Evolutionary conservation across 163 green algal genomes (phyloP), one percentile per base, ranked within the genome.

Genomic region (Picocystis sp.): DNA sequence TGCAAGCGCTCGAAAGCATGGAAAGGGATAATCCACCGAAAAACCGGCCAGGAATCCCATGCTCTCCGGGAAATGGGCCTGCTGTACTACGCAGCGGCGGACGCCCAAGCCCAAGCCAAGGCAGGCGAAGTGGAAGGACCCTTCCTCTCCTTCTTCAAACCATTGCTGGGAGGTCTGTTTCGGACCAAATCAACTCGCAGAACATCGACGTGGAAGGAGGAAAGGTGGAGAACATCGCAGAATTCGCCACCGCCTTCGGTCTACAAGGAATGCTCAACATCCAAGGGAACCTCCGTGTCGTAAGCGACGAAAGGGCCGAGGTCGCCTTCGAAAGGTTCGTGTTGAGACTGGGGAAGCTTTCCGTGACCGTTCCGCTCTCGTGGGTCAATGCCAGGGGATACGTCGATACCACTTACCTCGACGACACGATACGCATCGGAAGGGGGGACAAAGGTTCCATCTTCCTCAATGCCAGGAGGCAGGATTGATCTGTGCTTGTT

Each of bases 401-500:
- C 45, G 71, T 89, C 13, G 76, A 92, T 46, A 89, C 75, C 78
- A 61, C 86, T 25, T 91, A 88, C 61, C 60, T 90, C 13, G 74
- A 86, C 56, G 67, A 86, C n/a, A 52, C 67, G 19, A 38, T 87
- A 43, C 56, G 81, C 0, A 67, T 93, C n/a, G 84, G 75, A n/a
- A 50, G 57, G 8, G 80, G 80, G 15, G 76, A 56, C 62, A 81
- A 82, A 56, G 80, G 80, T 35, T 74, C 53, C 34, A 41, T 80
- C 9, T 90, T 86, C 52, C 64, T 90, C 19, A 80, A 90, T 22
- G 58, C 41, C 15, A 47, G 58, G 6, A 57, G 44, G 8, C 44
- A 24, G 8, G 8, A 50, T 38, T 38, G 29, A 38, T 38, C 29
- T 3, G 8, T 38, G 8, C 29, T 3, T 8, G 5, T 38, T 38